A percentile compares a stretch with the other conserved stretches of the same genome.
phyloP scores from a whole-genome alignment of 495 filamentous ascomycete species.

The Annulohypoxylon stygium region DNA sequence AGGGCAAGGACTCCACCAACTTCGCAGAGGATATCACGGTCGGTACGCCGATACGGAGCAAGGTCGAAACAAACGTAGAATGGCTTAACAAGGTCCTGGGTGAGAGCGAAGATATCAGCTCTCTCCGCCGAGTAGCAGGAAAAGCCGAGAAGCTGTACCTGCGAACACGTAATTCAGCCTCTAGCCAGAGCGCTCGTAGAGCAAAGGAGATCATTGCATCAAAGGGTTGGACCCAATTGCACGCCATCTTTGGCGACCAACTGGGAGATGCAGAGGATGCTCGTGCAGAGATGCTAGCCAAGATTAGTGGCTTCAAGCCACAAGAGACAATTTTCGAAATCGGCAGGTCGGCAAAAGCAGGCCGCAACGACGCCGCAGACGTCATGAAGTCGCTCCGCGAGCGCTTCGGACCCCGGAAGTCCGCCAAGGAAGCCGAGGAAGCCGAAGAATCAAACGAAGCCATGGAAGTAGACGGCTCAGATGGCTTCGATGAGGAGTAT shows the following conservation, averaged over 20 bases:
- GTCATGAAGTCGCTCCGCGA: constrained; percentile 77
- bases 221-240: constrained; percentile 75
- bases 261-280: constrained; percentile 72
- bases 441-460: constrained; percentile 50
- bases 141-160: constrained; percentile 95
- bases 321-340: constrained; percentile 96
- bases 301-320: constrained; percentile 87
- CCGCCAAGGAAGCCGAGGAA: constrained; percentile 49
- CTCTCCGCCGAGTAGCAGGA: constrained; percentile 76
- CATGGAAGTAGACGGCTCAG: constrained; percentile 56
- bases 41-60: constrained; percentile 76
- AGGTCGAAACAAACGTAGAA: constrained; percentile 79
- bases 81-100: constrained; percentile 80
- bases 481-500: constrained; percentile 62
- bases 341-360: constrained; percentile 73
- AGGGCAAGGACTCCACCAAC: constrained; percentile 66
- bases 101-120: constrained; percentile 78
- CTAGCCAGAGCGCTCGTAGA: constrained; percentile 86
- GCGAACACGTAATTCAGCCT: constrained; percentile 88
- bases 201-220: constrained; percentile 78
- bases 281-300: constrained; percentile 85
- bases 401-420: constrained; percentile 67
- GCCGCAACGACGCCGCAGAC: constrained; percentile 78
- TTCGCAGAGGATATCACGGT: constrained; percentile 86
- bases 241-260: constrained; percentile 81